Conservation (phyloP, 768 basidiomycete genomes). For the Rhizopogon vinicolor region DNA sequence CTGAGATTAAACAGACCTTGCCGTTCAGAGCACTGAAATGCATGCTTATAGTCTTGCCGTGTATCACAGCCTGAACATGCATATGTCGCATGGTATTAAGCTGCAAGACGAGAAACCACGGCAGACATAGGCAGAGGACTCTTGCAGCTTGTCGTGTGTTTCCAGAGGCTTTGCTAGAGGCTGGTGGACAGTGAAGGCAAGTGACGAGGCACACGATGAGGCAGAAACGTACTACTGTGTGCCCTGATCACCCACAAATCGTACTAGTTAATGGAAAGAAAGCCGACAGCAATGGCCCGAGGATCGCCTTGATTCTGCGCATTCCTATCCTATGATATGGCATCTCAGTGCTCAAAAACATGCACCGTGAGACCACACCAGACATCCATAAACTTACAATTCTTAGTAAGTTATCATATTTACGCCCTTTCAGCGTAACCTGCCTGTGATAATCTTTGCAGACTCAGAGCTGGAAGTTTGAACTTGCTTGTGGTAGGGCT, state of each 20-base stretch:
- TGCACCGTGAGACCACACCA: too few relatives aligned
- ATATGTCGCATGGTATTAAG: neutral
- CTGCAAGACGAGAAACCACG: neutral
- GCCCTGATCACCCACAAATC: neutral
- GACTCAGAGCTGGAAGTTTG: too few relatives aligned
- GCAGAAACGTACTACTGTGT: neutral
- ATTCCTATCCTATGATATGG: neutral
- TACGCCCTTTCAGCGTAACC: too few relatives aligned
- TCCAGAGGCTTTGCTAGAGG: neutral
- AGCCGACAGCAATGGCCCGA: neutral
- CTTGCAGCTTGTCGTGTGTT: neutral
- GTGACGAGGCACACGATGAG: neutral
- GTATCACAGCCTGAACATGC: neutral
- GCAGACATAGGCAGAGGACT: neutral
- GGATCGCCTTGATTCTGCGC: neutral
- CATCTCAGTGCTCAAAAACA: too few relatives aligned
- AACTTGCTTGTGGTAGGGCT: too few relatives aligned
- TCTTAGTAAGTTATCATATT: too few relatives aligned
- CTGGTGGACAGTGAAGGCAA: neutral
- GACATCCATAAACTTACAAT: too few relatives aligned
- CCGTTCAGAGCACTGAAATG: neutral
- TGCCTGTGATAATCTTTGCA: too few relatives aligned
- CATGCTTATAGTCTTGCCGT: neutral
- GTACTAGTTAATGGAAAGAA: neutral
- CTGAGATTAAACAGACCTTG: slow-evolving; percentile 10